phyloP scores from a whole-genome alignment of 805 yeast genomes.

The Saccharomycopsis sp. region DNA sequence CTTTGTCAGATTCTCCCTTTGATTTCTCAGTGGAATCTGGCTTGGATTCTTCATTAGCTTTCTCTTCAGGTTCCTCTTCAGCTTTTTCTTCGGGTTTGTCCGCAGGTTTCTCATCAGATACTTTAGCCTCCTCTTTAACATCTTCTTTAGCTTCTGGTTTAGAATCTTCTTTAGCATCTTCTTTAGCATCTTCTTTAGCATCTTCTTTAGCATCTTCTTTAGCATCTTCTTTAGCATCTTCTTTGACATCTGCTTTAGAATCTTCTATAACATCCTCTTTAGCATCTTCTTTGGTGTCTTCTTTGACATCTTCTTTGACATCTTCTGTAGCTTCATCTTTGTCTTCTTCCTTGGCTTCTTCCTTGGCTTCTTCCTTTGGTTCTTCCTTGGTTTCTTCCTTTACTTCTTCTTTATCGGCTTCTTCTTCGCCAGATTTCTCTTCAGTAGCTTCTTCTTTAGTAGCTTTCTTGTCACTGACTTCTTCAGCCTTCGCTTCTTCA shows the following conservation, averaged over 20 bases:
- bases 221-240: too few relatives aligned
- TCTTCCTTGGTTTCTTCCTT: too few relatives aligned
- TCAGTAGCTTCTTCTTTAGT: background rate
- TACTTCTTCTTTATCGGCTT: slow-evolving; percentile 2
- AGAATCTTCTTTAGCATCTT: too few relatives aligned
- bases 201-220: too few relatives aligned
- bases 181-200: too few relatives aligned
- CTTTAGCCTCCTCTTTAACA: background rate
- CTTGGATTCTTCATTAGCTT: background rate
- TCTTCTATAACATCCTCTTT: too few relatives aligned
- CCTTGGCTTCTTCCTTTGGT: background rate
- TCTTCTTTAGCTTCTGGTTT: background rate
- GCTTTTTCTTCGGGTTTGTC: background rate
- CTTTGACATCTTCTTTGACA: background rate
- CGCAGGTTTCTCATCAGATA: too few relatives aligned
- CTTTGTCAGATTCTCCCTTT: background rate
- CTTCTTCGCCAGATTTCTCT: background rate
- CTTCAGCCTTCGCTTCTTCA: background rate
- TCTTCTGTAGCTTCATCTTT: background rate
- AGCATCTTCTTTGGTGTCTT: too few relatives aligned
- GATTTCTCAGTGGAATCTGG: background rate
- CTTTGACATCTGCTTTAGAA: too few relatives aligned
- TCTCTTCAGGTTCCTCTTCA: slow-evolving; percentile 19
- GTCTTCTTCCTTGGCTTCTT: too few relatives aligned
- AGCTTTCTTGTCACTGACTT: background rate